phyloP scores from a whole-genome alignment of 805 yeast species.

The Metschnikowia santaceciliae region DNA sequence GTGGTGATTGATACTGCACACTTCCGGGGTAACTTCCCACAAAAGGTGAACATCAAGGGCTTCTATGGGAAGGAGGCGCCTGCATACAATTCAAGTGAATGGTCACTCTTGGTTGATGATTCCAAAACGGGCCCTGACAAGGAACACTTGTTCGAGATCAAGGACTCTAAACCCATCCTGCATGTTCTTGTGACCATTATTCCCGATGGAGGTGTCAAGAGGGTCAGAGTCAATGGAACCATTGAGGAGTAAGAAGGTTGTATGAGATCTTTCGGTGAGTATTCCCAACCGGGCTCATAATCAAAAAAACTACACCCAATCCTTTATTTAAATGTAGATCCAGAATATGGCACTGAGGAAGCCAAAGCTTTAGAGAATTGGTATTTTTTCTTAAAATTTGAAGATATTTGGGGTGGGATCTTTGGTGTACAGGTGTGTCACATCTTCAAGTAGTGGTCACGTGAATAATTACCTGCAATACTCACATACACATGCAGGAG shows the following conservation, averaged over 20 bases:
- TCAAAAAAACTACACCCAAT: too few species aligned
- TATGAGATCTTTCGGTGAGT: too few species aligned
- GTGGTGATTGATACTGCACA: slow-evolving; percentile 88
- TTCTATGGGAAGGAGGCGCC: slow-evolving; percentile 35
- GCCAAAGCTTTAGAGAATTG: too few species aligned
- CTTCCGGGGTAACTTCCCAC: slow-evolving; percentile 94
- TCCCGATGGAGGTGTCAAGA: slow-evolving; percentile 96
- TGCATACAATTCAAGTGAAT: slow-evolving; percentile 41
- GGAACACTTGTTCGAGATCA: slow-evolving; percentile 58
- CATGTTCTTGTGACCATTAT: slow-evolving; percentile 80
- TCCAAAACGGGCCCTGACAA: slow-evolving; percentile 78
- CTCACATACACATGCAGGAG: too few species aligned
- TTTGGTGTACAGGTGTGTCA: too few species aligned
- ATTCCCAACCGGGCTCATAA: too few species aligned
- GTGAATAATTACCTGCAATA: too few species aligned
- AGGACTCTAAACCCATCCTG: slow-evolving; percentile 38
- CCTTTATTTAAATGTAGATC: too few species aligned
- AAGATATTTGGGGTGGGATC: too few species aligned
- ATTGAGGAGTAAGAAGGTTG: slow-evolving; percentile 15
- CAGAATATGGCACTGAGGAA: too few species aligned
- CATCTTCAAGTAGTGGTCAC: too few species aligned
- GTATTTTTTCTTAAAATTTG: too few species aligned
- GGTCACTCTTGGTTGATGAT: slow-evolving; percentile 65
- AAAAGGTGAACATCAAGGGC: slow-evolving; percentile 67
- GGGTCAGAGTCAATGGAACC: slow-evolving; percentile 78